Evolutionary conservation across 768 basidiomycete genomes (phyloP), one percentile per base, ranked within the genome.

Genomic region (Botryobasidium botryosum): DNA sequence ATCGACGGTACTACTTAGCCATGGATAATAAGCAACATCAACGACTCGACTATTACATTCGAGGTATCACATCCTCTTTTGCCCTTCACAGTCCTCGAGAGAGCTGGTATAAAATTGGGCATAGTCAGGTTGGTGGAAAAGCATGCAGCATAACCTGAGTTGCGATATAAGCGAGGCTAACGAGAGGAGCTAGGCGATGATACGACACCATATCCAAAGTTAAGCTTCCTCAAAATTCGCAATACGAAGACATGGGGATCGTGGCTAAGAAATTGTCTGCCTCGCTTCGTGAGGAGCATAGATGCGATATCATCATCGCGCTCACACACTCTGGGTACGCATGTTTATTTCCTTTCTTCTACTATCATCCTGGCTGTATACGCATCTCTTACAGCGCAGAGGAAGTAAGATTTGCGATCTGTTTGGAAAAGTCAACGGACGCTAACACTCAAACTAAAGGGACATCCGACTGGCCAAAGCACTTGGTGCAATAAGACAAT

Each of bases 11-110:
- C 12, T 24, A 26, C 8, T 42, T 53, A 85, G 82, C 86, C 88
- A 17, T 91, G 88, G 88, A 61, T 92, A 26, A 57, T 92, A 46
- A 87, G 84, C 56, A 94, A 94, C 55, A 81, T 92, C 54, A 61
- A 82, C 43, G 80, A 88, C 54, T 67, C 62, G 12, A 63, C 62
- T n/a, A n/a, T n/a, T 5, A 88, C 83, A 2, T 70, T 68, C 5
- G 57, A 60, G 13, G 68, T 75, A 31, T 88, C 88, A 0, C 66
- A 71, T 36, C 61, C 63, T 38, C 56, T 91, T 3, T 61, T 69
- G 23, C 71, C 76, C 49, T 86, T 70, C 56, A 57, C 68, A 29
- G 64, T 88, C 4, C 56, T 87, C 7, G 81, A 90, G 53, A 65
- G 77, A 23, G 68, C 68, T 7, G 84, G 81, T 1, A 45, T 83